Evolutionary conservation across 208 protist species (phyloP), one percentile per base, ranked within the genome.

Genomic region (Acanthamoeba sp.): DNA sequence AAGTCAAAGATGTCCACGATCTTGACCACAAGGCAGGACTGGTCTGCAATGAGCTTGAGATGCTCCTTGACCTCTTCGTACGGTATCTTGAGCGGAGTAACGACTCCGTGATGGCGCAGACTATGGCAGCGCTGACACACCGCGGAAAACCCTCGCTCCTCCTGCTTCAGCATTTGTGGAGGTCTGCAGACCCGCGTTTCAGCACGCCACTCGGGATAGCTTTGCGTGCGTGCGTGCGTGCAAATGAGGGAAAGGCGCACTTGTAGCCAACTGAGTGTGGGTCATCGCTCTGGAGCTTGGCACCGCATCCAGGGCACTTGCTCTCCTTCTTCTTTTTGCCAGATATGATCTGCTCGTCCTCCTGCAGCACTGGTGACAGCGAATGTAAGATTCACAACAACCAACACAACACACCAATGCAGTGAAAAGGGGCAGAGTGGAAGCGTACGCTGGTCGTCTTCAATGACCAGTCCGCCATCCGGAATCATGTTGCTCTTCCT

Each of bases 1-100:
- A 96, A 96, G 36, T 96, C 95, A 62, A 96, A 95, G 34, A 96
- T 88, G 89, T 96, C 95, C 18, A 96, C 91, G 12, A 96, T 92
- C 64, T 96, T 96, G 10, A 96, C 71, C 45, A 96, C 84, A 7
- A 96, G 64, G 62, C 91, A 94, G 42, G 91, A 91, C 62, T 94
- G 73, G 32, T 96, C 12, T 24, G 50, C 42, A 22, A 96, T 88
- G 29, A 93, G 22, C 27, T 66, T 27, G 29, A 96, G 59, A 16
- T 96, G 90, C 14, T 82, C 18, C 73, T 64, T 94, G 85, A 96
- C 88, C 18, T 93, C 69, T 16, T 96, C 66, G 27, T 95, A 66
- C 32, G 95, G 95, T 24, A 96, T 52, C n/a, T 88, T 88, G 6
- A 96, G 38, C 42, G 95, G 92, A 22, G 71, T 69, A 20, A 96